Conservation (phyloP, 805 yeast genomes). For the Phaffomyces antillensis region DNA sequence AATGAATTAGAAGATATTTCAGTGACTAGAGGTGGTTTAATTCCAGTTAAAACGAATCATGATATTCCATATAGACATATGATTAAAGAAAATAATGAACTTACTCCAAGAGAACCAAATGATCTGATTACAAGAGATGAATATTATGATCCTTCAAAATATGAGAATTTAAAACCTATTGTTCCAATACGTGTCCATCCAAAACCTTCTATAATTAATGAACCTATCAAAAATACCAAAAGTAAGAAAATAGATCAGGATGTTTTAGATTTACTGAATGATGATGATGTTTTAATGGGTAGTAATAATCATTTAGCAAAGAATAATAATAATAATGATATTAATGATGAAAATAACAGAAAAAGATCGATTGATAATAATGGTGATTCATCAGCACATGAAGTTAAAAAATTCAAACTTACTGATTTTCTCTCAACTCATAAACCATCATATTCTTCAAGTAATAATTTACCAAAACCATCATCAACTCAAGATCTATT, state of each 20-base stretch:
- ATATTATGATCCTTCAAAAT: too few relatives aligned
- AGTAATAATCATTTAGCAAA: not conserved
- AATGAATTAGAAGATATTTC: not conserved
- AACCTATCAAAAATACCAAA: not conserved
- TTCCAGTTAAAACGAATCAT: not conserved
- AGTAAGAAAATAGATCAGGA: conserved; percentile 1
- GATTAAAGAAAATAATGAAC: too few relatives aligned
- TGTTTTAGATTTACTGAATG: conserved; percentile 1
- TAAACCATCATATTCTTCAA: not conserved
- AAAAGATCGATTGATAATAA: not conserved
- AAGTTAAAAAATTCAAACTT: too few relatives aligned
- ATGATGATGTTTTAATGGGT: not conserved
- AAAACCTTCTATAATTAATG: not conserved
- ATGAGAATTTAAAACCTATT: too few relatives aligned
- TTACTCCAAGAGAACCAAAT: too few relatives aligned
- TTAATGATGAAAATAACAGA: not conserved
- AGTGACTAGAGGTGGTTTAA: conserved; percentile 1
- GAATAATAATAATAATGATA: not conserved
- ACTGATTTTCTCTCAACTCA: too few relatives aligned
- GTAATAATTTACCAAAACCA: not conserved
- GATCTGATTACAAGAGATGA: too few relatives aligned
- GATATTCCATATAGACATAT: too few relatives aligned
- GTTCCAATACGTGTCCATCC: not conserved
- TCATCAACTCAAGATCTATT: not conserved
- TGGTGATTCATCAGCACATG: not conserved